A percentile compares a stretch with the other conserved stretches of the same genome.
Evolutionary conservation across 805 yeast species (phyloP).

Genomic region (Sungouiozyma intestinalis): DNA sequence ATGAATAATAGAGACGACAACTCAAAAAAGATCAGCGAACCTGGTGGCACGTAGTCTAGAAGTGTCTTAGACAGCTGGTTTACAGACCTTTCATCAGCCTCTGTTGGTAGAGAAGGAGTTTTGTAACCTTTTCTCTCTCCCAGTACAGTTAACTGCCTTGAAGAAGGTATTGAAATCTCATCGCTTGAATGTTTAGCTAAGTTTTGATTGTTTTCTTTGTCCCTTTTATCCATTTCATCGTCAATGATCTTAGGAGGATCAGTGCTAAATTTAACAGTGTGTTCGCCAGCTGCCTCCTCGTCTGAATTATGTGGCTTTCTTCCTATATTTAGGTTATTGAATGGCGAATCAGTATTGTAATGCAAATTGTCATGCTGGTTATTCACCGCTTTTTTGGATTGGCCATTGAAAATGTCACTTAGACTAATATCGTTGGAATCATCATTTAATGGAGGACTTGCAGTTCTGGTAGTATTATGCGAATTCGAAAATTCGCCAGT

Average conservation of each 20-base stretch:
- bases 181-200: neutral
- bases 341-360: neutral
- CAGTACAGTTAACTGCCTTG: neutral
- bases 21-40: conserved; percentile 2
- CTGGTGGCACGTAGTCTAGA: neutral
- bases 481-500: conserved; percentile 1
- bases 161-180: neutral
- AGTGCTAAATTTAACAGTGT: conserved; percentile 19
- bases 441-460: conserved; percentile 4
- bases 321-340: neutral
- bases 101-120: neutral
- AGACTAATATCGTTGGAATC: conserved; percentile 11
- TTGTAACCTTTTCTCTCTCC: neutral
- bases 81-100: neutral
- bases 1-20: neutral
- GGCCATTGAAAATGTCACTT: conserved; percentile 19
- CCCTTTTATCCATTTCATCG: conserved; percentile 1
- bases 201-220: conserved; percentile 1
- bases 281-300: conserved; percentile 9
- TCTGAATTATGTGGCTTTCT: neutral
- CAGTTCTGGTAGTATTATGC: conserved; percentile 6
- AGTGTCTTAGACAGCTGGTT: neutral
- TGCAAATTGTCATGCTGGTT: neutral
- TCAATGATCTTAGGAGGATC: conserved; percentile 21
- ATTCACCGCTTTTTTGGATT: neutral